phyloP scores from a whole-genome alignment of 192 early-diverging fungal genomes.

The Linnemannia schmuckeri region DNA sequence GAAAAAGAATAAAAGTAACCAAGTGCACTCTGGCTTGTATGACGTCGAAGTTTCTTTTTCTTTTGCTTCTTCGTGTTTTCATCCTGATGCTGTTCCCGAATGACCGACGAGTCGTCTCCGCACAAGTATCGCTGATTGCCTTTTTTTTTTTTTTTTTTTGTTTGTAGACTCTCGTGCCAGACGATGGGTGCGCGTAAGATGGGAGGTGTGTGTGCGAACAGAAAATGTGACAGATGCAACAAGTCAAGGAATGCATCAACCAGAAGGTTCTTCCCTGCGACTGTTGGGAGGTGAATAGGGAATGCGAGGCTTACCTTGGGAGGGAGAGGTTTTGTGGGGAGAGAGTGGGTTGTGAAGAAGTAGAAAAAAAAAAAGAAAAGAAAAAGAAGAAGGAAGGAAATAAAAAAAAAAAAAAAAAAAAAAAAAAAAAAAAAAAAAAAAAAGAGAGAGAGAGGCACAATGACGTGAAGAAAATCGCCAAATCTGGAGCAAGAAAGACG shows the following conservation, averaged over 20 bases:
- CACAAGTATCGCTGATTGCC: background rate
- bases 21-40: background rate
- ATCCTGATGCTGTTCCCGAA: background rate
- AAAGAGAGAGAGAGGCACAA: background rate
- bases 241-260: background rate
- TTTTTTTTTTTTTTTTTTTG: too few species aligned
- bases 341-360: constrained; percentile 13
- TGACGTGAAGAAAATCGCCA: constrained; percentile 2
- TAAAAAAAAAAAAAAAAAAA: background rate
- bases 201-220: background rate
- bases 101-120: background rate
- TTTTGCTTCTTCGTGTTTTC: background rate
- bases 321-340: background rate
- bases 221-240: background rate
- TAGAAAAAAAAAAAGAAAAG: constrained; percentile 4
- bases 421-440: background rate
- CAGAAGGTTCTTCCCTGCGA: background rate
- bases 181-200: background rate
- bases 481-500: background rate
- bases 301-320: constrained; percentile 23
- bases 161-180: background rate
- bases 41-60: background rate
- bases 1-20: background rate
- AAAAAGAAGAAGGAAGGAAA: background rate
- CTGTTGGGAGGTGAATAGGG: background rate